Conservation (phyloP, 768 basidiomycete genomes). For the Lentinula sp. region DNA sequence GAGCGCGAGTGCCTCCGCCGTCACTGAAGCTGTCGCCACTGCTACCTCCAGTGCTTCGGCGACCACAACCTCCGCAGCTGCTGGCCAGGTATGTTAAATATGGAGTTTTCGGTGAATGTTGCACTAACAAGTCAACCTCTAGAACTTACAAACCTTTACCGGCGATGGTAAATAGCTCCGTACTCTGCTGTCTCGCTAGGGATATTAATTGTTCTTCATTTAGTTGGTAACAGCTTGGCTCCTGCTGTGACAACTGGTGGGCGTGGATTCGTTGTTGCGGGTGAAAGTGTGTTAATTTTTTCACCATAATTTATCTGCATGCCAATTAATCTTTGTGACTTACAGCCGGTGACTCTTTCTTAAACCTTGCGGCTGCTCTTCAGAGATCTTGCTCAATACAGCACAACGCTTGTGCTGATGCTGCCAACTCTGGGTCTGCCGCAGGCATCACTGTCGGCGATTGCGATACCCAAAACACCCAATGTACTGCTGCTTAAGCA, state of each 20-base stretch:
- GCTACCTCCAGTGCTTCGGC: constrained; percentile 13
- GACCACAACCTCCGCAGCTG: constrained; percentile 7
- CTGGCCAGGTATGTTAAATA: not conserved
- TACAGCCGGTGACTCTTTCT: constrained; percentile 28
- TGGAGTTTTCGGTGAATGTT: too few relatives aligned
- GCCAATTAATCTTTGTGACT: not conserved
- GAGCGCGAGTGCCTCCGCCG: constrained; percentile 14
- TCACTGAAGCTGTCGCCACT: constrained; percentile 10
- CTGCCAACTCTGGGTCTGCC: constrained; percentile 39
- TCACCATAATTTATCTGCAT: not conserved
- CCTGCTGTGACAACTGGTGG: constrained; percentile 41
- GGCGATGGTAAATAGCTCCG: constrained; percentile 30
- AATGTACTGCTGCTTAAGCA: constrained; percentile 17
- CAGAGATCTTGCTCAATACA: constrained; percentile 56
- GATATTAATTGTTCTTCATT: not conserved
- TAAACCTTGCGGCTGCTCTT: constrained; percentile 42
- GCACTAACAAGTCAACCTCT: too few relatives aligned
- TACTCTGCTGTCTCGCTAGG: not conserved
- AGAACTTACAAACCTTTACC: constrained; percentile 42
- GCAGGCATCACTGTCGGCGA: constrained; percentile 29
- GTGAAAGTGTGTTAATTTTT: not conserved
- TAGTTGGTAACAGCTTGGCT: constrained; percentile 37
- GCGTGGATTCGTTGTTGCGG: constrained; percentile 40
- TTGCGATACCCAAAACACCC: constrained; percentile 25
- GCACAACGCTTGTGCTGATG: constrained; percentile 34